Conservation (phyloP, 306 rosid species). For the Nissolia schottii region DNA sequence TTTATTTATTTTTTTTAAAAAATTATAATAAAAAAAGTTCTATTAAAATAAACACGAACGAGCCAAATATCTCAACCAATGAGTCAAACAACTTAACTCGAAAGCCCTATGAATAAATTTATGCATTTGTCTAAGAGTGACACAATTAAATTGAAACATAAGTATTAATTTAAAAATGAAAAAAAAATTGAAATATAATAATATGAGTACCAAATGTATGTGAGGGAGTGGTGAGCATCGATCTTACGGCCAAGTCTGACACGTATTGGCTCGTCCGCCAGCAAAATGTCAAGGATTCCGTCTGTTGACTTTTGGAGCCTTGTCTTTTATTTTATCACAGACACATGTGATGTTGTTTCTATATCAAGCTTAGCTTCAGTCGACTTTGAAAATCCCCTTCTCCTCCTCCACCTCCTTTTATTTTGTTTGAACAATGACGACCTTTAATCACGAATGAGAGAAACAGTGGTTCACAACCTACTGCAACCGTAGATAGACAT, state of each 20-base stretch:
- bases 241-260: background rate
- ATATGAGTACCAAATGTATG: too few relatives aligned
- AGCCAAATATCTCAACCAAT: too few relatives aligned
- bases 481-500: background rate
- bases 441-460: background rate
- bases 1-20: too few relatives aligned
- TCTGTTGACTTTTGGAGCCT: conserved; percentile 6
- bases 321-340: background rate
- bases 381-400: background rate
- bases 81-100: too few relatives aligned
- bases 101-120: too few relatives aligned
- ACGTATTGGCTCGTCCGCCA: background rate
- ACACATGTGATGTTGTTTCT: background rate
- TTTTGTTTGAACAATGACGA: background rate
- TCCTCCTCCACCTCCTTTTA: background rate
- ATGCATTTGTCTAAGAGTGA: too few relatives aligned
- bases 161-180: too few relatives aligned
- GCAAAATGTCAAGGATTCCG: conserved; percentile 17
- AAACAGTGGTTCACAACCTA: background rate
- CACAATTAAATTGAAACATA: too few relatives aligned
- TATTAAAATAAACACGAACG: too few relatives aligned
- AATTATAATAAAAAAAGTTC: too few relatives aligned
- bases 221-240: background rate
- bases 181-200: too few relatives aligned
- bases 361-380: background rate